A percentile compares a stretch with the other conserved stretches of the same genome.
Conservation (phyloP, 805 yeast species). For the Candida morakotiae region DNA sequence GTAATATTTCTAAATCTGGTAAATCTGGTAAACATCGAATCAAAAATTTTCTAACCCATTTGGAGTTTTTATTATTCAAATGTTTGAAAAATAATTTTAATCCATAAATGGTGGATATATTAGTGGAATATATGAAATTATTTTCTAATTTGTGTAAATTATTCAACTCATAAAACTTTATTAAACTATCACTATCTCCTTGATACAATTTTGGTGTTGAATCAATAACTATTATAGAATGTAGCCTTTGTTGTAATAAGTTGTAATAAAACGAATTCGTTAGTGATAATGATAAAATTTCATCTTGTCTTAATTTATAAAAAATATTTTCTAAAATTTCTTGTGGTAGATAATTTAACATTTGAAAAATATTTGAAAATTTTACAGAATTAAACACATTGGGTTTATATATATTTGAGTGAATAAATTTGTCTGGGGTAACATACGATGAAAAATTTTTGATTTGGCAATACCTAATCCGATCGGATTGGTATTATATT, state of each 20-base stretch:
- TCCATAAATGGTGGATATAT: conserved; percentile 14
- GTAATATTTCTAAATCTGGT: conserved; percentile 17
- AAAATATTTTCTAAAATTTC: conserved; percentile 16
- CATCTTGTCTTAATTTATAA: conserved; percentile 11
- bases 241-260: conserved; percentile 8
- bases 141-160: background rate
- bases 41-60: conserved; percentile 11
- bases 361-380: conserved; percentile 5
- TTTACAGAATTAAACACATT: too few relatives aligned
- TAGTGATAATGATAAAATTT: conserved; percentile 12
- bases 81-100: conserved; percentile 17
- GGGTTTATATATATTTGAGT: background rate
- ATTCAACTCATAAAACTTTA: background rate
- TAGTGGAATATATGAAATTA: background rate
- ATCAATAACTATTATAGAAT: conserved; percentile 9
- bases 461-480: conserved; percentile 2
- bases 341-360: conserved; percentile 16
- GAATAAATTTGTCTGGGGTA: too few relatives aligned
- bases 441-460: background rate
- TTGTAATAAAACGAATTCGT: conserved; percentile 10
- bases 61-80: conserved; percentile 12
- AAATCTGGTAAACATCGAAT: conserved; percentile 18
- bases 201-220: conserved; percentile 6
- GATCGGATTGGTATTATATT: conserved; percentile 5
- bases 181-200: background rate